Conservation (phyloP, 2,329 filamentous ascomycete genomes). For the Aspergillus ochraceus region DNA sequence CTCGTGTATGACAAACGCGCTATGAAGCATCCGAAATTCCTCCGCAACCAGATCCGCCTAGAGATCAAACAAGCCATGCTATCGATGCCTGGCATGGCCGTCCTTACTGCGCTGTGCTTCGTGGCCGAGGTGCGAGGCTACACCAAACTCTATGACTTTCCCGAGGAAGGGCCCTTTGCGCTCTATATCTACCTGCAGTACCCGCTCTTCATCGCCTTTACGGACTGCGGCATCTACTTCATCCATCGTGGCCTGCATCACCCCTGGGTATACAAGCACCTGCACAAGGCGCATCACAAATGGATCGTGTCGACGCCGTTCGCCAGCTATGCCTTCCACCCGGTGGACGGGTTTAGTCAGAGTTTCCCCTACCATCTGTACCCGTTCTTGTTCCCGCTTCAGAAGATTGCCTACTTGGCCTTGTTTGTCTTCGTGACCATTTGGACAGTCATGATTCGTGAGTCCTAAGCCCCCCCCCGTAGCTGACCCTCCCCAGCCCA, state of each 20-base stretch:
- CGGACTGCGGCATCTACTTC: slow-evolving; percentile 86
- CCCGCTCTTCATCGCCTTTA: slow-evolving; percentile 82
- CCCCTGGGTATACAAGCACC: slow-evolving; percentile 74
- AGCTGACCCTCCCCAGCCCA: not conserved
- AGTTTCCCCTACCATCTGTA: slow-evolving; percentile 89
- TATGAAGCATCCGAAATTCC: slow-evolving; percentile 83
- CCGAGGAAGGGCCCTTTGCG: slow-evolving; percentile 68
- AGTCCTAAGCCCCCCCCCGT: slow-evolving; percentile 14
- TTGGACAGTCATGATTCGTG: slow-evolving; percentile 86
- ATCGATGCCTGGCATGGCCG: slow-evolving; percentile 76
- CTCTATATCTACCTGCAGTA: slow-evolving; percentile 82
- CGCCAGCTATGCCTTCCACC: slow-evolving; percentile 91
- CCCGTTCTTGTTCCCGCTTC: slow-evolving; percentile 85
- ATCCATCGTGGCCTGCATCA: slow-evolving; percentile 84
- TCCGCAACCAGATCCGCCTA: slow-evolving; percentile 83
- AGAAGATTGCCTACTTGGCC: slow-evolving; percentile 81
- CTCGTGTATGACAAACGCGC: slow-evolving; percentile 90
- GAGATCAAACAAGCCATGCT: slow-evolving; percentile 77
- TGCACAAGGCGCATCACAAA: slow-evolving; percentile 98
- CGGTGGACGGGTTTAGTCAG: slow-evolving; percentile 84
- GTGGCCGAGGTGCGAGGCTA: slow-evolving; percentile 78
- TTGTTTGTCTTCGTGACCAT: slow-evolving; percentile 91
- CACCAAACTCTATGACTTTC: slow-evolving; percentile 79
- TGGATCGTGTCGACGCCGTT: slow-evolving; percentile 98
- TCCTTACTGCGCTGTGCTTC: slow-evolving; percentile 80